A percentile compares a stretch with the other conserved stretches of the same genome.
Evolutionary conservation across 306 rosid species (phyloP).

Genomic region (Pyrus bretschneideri): DNA sequence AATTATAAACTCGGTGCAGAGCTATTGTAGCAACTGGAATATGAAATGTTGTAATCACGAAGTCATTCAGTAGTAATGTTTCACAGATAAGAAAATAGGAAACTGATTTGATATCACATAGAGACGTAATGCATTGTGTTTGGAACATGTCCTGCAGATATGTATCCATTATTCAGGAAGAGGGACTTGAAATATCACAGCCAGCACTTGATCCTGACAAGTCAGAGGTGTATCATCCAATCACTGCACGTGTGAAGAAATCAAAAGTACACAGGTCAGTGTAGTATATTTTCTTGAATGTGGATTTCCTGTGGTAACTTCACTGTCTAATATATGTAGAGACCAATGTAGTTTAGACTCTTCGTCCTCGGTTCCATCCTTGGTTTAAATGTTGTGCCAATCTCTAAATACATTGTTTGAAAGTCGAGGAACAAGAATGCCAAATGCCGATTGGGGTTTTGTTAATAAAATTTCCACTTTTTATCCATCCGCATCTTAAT

Average conservation of each 20-base stretch:
- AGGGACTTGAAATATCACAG: conserved; percentile 94
- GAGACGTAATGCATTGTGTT: not conserved
- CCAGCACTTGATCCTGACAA: conserved; percentile 83
- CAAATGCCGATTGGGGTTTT: too few relatives aligned
- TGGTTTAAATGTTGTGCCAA: not conserved
- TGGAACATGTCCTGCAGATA: conserved; percentile 46
- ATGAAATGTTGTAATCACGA: not conserved
- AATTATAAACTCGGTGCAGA: not conserved
- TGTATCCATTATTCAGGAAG: conserved; percentile 66
- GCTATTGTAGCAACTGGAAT: not conserved
- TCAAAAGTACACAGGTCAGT: conserved; percentile 82
- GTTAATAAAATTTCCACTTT: too few relatives aligned
- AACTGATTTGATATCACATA: not conserved
- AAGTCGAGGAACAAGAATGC: too few relatives aligned
- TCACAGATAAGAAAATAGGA: not conserved
- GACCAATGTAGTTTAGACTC: not conserved
- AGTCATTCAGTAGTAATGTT: not conserved
- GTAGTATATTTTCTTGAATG: not conserved
- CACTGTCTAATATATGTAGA: not conserved
- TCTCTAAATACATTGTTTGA: not conserved
- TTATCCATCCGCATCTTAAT: too few relatives aligned
- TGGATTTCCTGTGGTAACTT: not conserved
- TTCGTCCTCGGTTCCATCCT: not conserved
- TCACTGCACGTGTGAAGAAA: conserved; percentile 56
- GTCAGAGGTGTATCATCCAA: conserved; percentile 80